These are phyloP conservation scores for Tothia fuscella DNA, from an alignment of 2,329 filamentous ascomycete genomes.

Conservation along the genomic window DNA sequence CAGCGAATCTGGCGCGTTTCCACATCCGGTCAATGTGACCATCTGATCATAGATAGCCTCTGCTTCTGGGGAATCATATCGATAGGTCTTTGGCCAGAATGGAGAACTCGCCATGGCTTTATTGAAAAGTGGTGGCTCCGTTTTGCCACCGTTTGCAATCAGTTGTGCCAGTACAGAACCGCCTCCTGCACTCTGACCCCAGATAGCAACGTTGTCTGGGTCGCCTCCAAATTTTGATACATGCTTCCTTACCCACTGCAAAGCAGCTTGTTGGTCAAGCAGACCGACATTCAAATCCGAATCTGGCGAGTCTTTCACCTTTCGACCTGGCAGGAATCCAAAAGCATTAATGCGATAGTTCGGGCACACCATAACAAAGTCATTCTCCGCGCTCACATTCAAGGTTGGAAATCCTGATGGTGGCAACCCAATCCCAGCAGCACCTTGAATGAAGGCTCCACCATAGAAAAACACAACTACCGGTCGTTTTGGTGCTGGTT, in stretches of 20 bases:
- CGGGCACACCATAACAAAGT: constrained; percentile 40
- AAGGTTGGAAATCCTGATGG: constrained; percentile 47
- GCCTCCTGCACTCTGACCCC: constrained; percentile 44
- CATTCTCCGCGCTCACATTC: constrained; percentile 39
- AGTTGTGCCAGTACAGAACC: constrained; percentile 42
- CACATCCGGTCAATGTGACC: constrained; percentile 37
- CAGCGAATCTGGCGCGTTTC: constrained; percentile 31
- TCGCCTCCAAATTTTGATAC: constrained; percentile 46
- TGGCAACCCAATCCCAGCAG: constrained; percentile 34
- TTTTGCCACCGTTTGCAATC: constrained; percentile 35
- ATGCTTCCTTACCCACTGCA: constrained; percentile 43
- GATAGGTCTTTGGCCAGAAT: constrained; percentile 49
- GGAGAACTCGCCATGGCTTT: constrained; percentile 42
- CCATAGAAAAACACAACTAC: constrained; percentile 51
- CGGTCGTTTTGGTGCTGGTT: constrained; percentile 31
- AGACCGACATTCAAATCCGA: constrained; percentile 42
- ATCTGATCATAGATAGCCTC: constrained; percentile 40
- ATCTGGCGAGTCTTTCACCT: constrained; percentile 30
- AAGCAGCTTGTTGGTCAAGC: constrained; percentile 39
- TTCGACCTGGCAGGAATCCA: constrained; percentile 40
- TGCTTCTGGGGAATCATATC: constrained; percentile 37
- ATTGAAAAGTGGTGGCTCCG: constrained; percentile 34
- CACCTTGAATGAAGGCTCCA: constrained; percentile 48
- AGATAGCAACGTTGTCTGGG: constrained; percentile 38
- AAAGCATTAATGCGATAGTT: constrained; percentile 49